Conservation (phyloP, 306 rosid genomes). For the Cicer yamashitae region DNA sequence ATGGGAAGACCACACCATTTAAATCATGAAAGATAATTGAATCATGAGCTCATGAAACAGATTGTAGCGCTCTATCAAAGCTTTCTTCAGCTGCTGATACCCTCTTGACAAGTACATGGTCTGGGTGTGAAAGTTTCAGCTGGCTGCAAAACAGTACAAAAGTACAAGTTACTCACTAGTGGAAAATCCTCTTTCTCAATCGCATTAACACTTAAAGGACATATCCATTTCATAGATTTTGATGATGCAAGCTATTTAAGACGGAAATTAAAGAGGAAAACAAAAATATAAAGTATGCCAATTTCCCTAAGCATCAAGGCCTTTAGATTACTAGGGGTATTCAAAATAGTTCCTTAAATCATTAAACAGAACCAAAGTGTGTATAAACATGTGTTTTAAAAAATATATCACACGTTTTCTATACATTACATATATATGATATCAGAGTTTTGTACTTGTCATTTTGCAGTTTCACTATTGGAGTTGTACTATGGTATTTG, state of each 20-base stretch:
- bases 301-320: conserved; percentile 17
- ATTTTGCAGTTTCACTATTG: conserved; percentile 4
- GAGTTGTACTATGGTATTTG: background rate
- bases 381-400: background rate
- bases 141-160: conserved; percentile 71
- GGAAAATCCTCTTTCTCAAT: background rate
- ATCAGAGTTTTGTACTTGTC: conserved; percentile 17
- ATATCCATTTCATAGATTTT: background rate
- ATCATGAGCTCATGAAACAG: conserved; percentile 56
- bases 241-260: conserved; percentile 28
- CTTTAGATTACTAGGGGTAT: background rate
- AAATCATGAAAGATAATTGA: conserved; percentile 36
- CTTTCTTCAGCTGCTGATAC: conserved; percentile 76
- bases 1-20: conserved; percentile 47
- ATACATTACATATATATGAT: background rate
- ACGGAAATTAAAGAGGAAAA: background rate
- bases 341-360: conserved; percentile 18
- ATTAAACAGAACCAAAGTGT: background rate
- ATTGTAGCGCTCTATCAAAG: conserved; percentile 88
- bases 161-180: conserved; percentile 5
- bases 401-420: background rate
- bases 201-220: background rate
- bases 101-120: conserved; percentile 84
- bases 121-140: conserved; percentile 88
- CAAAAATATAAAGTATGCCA: background rate